Conservation (phyloP, 108 stramenopile genomes). For the Nitzschia inconspicua region DNA sequence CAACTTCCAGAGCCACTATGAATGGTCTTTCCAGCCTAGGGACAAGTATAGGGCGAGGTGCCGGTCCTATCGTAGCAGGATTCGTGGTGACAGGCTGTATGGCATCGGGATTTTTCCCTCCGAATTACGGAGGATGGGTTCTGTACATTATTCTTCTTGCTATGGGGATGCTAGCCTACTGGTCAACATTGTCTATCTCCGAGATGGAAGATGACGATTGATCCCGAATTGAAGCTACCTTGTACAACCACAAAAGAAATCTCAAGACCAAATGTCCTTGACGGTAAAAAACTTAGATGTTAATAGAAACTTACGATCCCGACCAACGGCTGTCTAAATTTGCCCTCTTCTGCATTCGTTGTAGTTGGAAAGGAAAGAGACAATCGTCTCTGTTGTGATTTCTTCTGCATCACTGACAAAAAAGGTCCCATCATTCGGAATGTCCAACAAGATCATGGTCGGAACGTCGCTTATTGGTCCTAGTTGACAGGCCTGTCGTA, state of each 20-base stretch:
- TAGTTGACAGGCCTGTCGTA: conserved; percentile 40
- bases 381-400: conserved; percentile 41
- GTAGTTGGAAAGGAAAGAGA: conserved; percentile 27
- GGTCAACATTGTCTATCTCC: background rate
- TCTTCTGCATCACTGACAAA: conserved; percentile 45
- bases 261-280: too few species aligned
- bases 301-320: too few species aligned
- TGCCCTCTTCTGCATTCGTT: conserved; percentile 31
- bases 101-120: too few species aligned
- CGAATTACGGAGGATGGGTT: too few species aligned
- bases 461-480: conserved; percentile 19
- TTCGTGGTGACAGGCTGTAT: conserved; percentile 17
- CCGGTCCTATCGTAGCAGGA: conserved; percentile 57
- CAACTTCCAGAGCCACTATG: conserved; percentile 50
- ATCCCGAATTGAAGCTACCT: too few species aligned
- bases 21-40: conserved; percentile 60
- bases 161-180: background rate
- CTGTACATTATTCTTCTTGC: background rate
- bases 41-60: conserved; percentile 43
- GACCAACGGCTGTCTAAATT: conserved; percentile 20
- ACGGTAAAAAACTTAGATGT: too few species aligned
- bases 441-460: conserved; percentile 53
- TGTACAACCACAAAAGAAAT: too few species aligned
- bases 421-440: conserved; percentile 57
- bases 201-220: too few species aligned